phyloP scores from a whole-genome alignment of 148 eudicot species.

The Drosera capensis region DNA sequence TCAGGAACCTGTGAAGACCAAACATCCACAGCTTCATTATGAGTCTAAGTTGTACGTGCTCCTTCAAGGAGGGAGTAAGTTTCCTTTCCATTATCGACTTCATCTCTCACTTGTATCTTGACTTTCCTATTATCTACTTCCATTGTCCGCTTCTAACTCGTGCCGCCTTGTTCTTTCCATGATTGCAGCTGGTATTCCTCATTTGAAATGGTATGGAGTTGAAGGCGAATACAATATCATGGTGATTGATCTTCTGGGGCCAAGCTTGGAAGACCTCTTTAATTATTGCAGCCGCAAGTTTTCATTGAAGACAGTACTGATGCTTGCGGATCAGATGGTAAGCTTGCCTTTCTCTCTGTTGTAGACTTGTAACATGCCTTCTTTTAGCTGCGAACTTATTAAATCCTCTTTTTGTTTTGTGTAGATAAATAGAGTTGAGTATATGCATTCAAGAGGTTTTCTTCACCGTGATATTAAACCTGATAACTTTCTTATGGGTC shows the following conservation, averaged over 20 bases:
- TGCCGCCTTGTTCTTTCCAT: too few relatives aligned
- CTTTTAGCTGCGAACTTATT: neutral
- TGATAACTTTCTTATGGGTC: conserved; percentile 82
- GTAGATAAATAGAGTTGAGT: conserved; percentile 73
- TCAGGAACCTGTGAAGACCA: conserved; percentile 86
- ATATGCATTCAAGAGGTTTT: conserved; percentile 76
- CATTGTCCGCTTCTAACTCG: neutral
- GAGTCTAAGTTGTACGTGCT: conserved; percentile 87
- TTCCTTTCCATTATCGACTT: neutral
- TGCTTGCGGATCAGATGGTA: conserved; percentile 92
- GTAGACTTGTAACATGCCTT: neutral
- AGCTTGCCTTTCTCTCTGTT: conserved; percentile 8
- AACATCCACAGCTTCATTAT: conserved; percentile 94
- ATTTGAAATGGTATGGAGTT: conserved; percentile 74
- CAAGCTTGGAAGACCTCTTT: conserved; percentile 76
- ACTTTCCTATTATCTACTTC: neutral
- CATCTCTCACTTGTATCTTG: neutral
- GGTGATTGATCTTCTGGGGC: conserved; percentile 93
- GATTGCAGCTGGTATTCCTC: conserved; percentile 72
- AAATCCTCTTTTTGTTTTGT: neutral
- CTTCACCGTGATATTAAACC: conserved; percentile 95
- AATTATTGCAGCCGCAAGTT: conserved; percentile 68
- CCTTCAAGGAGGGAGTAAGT: conserved; percentile 97
- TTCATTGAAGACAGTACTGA: conserved; percentile 62
- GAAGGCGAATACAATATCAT: conserved; percentile 72